phyloP scores from a whole-genome alignment of 2,329 filamentous ascomycete species.

The Alternaria tenuissima region DNA sequence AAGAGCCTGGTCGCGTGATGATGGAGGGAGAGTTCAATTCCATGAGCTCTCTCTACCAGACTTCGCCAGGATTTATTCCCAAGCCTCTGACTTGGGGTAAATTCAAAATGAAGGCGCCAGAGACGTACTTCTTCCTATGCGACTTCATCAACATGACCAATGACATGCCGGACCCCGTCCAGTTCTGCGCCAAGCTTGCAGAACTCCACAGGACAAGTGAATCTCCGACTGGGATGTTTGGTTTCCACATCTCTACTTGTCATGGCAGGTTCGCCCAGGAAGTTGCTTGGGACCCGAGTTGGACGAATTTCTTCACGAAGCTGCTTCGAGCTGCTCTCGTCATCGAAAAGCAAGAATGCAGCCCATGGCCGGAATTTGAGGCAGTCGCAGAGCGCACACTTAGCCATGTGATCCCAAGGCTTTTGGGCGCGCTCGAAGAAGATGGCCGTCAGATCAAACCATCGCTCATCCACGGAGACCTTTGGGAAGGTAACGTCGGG shows the following conservation, averaged over 20 bases:
- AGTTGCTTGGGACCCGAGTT: neutral
- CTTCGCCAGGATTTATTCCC: neutral
- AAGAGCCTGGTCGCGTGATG: neutral
- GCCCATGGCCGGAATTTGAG: neutral
- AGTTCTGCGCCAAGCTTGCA: neutral
- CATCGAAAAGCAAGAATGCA: neutral
- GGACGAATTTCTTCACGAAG: neutral
- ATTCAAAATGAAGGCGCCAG: neutral
- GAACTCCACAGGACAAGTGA: neutral
- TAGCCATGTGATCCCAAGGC: neutral
- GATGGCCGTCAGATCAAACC: neutral
- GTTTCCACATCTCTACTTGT: neutral
- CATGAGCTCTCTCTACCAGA: neutral
- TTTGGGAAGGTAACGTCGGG: neutral
- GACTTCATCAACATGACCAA: neutral
- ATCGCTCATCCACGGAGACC: neutral
- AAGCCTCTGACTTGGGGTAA: neutral
- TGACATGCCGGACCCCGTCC: neutral
- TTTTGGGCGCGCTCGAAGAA: neutral
- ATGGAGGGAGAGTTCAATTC: neutral
- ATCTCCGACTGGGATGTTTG: neutral
- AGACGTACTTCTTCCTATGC: slow-evolving; percentile 1
- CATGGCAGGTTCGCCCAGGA: neutral
- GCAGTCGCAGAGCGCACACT: neutral
- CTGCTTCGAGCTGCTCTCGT: neutral